Percentiles rank a stretch among this genome's conserved stretches.
phyloP scores from a whole-genome alignment of 345 rosid genomes.

The Gossypium bickii region DNA sequence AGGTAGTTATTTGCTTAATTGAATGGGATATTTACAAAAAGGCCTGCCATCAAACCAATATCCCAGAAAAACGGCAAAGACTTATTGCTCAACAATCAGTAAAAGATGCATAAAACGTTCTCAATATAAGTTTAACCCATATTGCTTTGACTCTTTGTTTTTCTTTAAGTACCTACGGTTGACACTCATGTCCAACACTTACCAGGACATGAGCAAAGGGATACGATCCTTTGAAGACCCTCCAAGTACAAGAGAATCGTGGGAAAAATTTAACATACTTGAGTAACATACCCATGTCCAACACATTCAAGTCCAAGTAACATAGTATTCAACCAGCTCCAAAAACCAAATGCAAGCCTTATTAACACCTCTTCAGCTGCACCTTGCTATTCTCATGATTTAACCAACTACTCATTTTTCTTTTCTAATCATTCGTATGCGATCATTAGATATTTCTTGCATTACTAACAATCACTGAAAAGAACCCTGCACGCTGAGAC shows the following conservation, averaged over 20 bases:
- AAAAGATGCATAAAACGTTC: slow-evolving; percentile 6
- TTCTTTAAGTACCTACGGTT: not conserved
- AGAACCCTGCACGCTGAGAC: not conserved
- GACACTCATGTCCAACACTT: not conserved
- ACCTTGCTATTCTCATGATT: not conserved
- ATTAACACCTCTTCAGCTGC: not conserved
- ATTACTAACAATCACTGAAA: not conserved
- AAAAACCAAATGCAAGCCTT: not conserved
- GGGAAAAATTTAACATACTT: not conserved
- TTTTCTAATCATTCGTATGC: not conserved
- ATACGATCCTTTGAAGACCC: not conserved
- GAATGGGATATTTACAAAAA: not conserved
- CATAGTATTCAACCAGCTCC: not conserved
- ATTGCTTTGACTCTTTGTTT: not conserved
- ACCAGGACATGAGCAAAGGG: not conserved
- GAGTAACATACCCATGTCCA: not conserved
- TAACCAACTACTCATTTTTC: not conserved
- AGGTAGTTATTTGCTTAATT: not conserved
- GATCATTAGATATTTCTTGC: not conserved
- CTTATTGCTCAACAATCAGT: not conserved
- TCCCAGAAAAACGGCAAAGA: not conserved
- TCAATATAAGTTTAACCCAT: not conserved
- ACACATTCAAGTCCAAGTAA: not conserved
- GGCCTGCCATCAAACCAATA: not conserved
- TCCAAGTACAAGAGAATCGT: not conserved